Conservation (phyloP, 257 asterid genomes). For the Craterostigma plantagineum region DNA sequence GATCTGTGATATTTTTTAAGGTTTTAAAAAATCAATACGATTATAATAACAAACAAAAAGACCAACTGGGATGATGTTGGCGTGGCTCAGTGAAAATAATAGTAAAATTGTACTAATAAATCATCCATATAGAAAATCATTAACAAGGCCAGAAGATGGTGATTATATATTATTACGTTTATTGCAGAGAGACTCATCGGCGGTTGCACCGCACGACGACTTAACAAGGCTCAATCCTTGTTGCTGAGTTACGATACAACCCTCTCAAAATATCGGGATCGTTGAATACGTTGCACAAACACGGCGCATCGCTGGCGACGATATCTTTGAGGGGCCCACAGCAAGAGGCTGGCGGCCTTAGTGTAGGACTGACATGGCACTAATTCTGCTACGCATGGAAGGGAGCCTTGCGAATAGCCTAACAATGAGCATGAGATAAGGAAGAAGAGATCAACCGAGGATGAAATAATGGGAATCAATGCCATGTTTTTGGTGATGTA, state of each 20-base stretch:
- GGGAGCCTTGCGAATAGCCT: conserved; percentile 12
- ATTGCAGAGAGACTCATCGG: conserved; percentile 18
- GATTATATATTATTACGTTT: conserved; percentile 1
- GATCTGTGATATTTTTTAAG: no score
- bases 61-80: no score
- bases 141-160: no score
- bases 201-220: conserved; percentile 23
- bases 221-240: conserved; percentile 22
- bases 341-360: conserved; percentile 18
- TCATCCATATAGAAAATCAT: no score
- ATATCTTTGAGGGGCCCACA: conserved; percentile 22
- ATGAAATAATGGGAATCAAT: no score
- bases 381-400: conserved; percentile 26
- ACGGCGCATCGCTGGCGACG: conserved; percentile 9
- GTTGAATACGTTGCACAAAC: conserved; percentile 26
- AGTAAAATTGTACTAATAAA: no score
- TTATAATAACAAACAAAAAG: no score
- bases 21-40: no score
- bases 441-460: no score
- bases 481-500: no score
- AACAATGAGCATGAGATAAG: background rate
- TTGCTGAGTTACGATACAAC: conserved; percentile 17
- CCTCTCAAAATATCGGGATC: conserved; percentile 12
- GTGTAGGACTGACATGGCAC: conserved; percentile 26
- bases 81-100: no score